A percentile compares a stretch with the other conserved stretches of the same genome.
These are phyloP conservation scores for Colletotrichum brevisporum DNA, from an alignment of 2,329 filamentous ascomycete species.

Conservation along the genomic window DNA sequence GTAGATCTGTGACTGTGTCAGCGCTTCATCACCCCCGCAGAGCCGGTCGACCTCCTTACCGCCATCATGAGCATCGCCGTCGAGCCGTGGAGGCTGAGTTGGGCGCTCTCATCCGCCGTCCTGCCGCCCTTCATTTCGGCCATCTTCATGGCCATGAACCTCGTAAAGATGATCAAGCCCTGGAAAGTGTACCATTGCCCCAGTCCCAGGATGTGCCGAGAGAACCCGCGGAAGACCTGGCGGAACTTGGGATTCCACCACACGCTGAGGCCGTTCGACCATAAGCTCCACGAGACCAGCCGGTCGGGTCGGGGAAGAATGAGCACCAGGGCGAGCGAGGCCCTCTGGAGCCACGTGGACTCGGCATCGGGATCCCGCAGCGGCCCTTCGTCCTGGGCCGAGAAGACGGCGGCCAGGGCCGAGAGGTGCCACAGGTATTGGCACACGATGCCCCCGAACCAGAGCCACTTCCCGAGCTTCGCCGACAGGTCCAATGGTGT, in stretches of 20 bases:
- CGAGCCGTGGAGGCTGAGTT: constrained; percentile 67
- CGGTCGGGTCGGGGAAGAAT: constrained; percentile 53
- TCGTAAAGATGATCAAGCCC: constrained; percentile 68
- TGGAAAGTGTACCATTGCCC: constrained; percentile 78
- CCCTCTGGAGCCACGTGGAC: constrained; percentile 8
- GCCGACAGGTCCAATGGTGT: constrained; percentile 61
- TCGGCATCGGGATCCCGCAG: constrained; percentile 38
- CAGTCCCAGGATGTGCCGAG: constrained; percentile 71
- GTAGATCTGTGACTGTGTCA: constrained; percentile 58
- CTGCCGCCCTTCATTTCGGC: constrained; percentile 56
- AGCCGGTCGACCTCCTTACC: constrained; percentile 56
- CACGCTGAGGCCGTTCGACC: constrained; percentile 64
- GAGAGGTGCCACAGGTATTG: constrained; percentile 67
- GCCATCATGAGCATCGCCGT: constrained; percentile 67
- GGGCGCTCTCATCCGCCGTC: constrained; percentile 55
- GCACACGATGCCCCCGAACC: constrained; percentile 62
- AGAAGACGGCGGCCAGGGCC: constrained; percentile 42
- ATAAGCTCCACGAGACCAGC: constrained; percentile 63
- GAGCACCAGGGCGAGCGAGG: constrained; percentile 45
- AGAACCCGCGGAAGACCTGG: constrained; percentile 72
- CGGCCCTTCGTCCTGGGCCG: constrained; percentile 21
- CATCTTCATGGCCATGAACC: constrained; percentile 64
- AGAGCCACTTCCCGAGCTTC: constrained; percentile 59
- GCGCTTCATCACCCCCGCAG: not conserved
- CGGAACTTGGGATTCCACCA: constrained; percentile 81